phyloP scores from a whole-genome alignment of 2,329 filamentous ascomycete species.

The Diaporthe aspalathi region DNA sequence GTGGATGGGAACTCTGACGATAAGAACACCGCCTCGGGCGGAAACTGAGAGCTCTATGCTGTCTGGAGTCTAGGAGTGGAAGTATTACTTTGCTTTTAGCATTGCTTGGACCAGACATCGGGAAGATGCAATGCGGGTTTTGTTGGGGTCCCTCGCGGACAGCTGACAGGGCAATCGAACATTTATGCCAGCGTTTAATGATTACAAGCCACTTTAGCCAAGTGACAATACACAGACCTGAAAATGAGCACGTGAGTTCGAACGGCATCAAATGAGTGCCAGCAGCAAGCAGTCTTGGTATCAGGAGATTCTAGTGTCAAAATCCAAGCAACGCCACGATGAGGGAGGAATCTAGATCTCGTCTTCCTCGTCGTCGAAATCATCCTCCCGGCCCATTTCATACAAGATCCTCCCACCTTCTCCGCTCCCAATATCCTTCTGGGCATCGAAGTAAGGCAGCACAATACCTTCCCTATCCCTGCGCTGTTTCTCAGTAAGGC shows the following conservation, averaged over 20 bases:
- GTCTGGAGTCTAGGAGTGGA: not conserved
- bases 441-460: conserved; percentile 95
- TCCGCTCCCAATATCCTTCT: conserved; percentile 80
- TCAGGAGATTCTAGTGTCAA: not conserved
- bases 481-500: conserved; percentile 90
- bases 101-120: not conserved
- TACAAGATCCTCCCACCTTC: conserved; percentile 95
- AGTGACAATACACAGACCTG: not conserved
- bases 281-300: not conserved
- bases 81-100: not conserved
- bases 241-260: not conserved
- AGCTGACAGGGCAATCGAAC: no score
- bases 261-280: not conserved
- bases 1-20: not conserved
- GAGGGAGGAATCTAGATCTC: conserved; percentile 72
- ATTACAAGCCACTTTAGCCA: not conserved
- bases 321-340: conserved; percentile 37
- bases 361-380: conserved; percentile 79
- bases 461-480: conserved; percentile 89
- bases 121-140: not conserved
- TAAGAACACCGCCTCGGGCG: not conserved
- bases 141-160: no score
- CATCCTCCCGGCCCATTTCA: conserved; percentile 95
- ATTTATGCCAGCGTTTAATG: not conserved
- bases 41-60: not conserved